phyloP scores from a whole-genome alignment of 345 rosid species.

The Laguncularia racemosa region DNA sequence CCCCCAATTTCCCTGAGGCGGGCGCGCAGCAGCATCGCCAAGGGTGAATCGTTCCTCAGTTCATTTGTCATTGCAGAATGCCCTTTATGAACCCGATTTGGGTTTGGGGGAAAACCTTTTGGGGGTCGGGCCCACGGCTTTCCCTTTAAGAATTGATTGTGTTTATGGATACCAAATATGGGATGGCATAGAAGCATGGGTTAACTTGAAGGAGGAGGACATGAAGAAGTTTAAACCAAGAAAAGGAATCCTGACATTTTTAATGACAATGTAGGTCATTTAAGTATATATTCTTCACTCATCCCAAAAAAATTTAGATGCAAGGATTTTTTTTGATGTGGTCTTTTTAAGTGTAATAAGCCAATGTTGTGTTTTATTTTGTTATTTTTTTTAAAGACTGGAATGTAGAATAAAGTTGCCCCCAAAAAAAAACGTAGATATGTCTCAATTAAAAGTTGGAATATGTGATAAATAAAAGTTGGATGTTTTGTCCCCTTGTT shows the following conservation, averaged over 20 bases:
- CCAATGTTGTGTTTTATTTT: no score
- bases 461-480: no score
- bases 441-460: no score
- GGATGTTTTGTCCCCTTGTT: no score
- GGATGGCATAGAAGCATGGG: constrained; percentile 31
- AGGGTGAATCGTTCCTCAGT: constrained; percentile 19
- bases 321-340: no score
- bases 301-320: no score
- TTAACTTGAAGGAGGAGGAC: constrained; percentile 13
- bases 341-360: no score
- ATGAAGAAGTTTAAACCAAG: constrained; percentile 16
- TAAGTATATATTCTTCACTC: no score
- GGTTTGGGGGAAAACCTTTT: constrained; percentile 20
- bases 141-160: constrained; percentile 28
- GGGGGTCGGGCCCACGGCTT: constrained; percentile 18
- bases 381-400: no score
- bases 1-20: constrained; percentile 10
- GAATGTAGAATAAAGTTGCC: no score
- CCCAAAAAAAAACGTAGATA: no score
- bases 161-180: constrained; percentile 25
- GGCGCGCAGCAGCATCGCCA: constrained; percentile 1
- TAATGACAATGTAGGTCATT: neutral
- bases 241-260: constrained; percentile 11
- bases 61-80: constrained; percentile 17
- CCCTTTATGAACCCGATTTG: constrained; percentile 15